These are phyloP conservation scores for Myriosclerotinia duriaeana DNA, from an alignment of 2,329 filamentous ascomycete genomes.

Conservation along the genomic window DNA sequence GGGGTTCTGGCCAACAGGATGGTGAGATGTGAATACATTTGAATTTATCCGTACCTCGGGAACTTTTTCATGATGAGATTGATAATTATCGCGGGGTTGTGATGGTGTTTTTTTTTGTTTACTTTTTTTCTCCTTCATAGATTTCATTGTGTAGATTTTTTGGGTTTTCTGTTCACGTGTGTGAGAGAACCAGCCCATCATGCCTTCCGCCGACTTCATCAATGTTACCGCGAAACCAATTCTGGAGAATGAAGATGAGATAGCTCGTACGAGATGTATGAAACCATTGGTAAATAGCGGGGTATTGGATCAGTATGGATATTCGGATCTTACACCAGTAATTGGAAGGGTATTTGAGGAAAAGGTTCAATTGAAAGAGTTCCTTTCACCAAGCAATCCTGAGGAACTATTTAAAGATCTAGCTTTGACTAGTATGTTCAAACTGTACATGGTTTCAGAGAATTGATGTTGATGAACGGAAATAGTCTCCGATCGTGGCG, in stretches of 20 bases:
- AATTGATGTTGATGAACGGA: slow-evolving; percentile 30
- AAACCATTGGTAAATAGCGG: slow-evolving; percentile 25
- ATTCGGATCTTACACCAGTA: slow-evolving; percentile 32
- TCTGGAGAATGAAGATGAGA: slow-evolving; percentile 10
- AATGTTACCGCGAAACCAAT: neutral
- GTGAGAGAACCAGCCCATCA: neutral
- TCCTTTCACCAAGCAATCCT: slow-evolving; percentile 43
- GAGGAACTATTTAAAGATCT: slow-evolving; percentile 54
- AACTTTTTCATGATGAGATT: slow-evolving; percentile 3
- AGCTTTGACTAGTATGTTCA: slow-evolving; percentile 45
- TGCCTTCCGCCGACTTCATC: slow-evolving; percentile 16
- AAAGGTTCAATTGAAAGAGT: slow-evolving; percentile 57
- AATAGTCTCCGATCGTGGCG: slow-evolving; percentile 58
- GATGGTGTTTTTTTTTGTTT: neutral
- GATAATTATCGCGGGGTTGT: neutral
- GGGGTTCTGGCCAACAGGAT: slow-evolving; percentile 13
- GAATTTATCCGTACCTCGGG: slow-evolving; percentile 9
- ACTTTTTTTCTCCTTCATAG: neutral
- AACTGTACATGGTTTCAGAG: neutral
- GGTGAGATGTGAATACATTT: neutral
- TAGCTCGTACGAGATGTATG: slow-evolving; percentile 22
- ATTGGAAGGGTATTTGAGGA: slow-evolving; percentile 56
- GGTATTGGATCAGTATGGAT: slow-evolving; percentile 29
- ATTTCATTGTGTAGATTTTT: neutral
- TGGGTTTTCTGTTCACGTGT: neutral